Percentiles rank a stretch among this genome's conserved stretches.
Conservation (phyloP, 1,284 basidiomycete genomes). For the Apiotrichum veenhuisii region DNA sequence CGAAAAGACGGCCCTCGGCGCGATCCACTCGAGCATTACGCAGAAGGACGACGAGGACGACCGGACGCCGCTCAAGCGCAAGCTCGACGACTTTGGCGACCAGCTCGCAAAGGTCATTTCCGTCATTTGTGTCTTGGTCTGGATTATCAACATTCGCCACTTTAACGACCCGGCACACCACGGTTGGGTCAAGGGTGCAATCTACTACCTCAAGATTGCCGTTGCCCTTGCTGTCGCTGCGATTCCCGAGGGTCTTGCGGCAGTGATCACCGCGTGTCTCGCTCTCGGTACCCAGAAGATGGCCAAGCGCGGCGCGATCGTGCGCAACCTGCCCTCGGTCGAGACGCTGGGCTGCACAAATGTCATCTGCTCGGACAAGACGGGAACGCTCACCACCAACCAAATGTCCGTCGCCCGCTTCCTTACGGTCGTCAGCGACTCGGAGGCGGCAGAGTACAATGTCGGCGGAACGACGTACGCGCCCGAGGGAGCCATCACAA, state of each 20-base stretch:
- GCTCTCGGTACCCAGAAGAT: slow-evolving; percentile 95
- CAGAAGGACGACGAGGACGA: slow-evolving; percentile 56
- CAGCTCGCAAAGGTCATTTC: slow-evolving; percentile 92
- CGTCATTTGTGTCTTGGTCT: slow-evolving; percentile 90
- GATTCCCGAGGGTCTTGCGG: slow-evolving; percentile 91
- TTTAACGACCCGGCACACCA: slow-evolving; percentile 90
- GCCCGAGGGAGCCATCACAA: slow-evolving; percentile 68
- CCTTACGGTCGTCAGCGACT: slow-evolving; percentile 57
- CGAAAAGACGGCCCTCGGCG: slow-evolving; percentile 79
- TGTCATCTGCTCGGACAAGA: slow-evolving; percentile 97
- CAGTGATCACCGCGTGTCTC: slow-evolving; percentile 93
- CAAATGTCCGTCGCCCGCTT: slow-evolving; percentile 93
- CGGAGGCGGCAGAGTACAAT: slow-evolving; percentile 62
- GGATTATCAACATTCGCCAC: slow-evolving; percentile 90
- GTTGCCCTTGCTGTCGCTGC: slow-evolving; percentile 93
- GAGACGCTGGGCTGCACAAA: slow-evolving; percentile 95
- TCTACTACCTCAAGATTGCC: slow-evolving; percentile 98
- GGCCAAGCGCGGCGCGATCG: slow-evolving; percentile 96
- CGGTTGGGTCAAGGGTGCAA: slow-evolving; percentile 80
- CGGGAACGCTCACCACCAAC: slow-evolving; percentile 90
- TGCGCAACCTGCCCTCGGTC: slow-evolving; percentile 89
- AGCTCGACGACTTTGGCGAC: slow-evolving; percentile 94
- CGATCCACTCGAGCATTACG: slow-evolving; percentile 86
- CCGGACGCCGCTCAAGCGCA: slow-evolving; percentile 91
- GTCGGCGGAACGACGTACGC: slow-evolving; percentile 89